Evolutionary conservation across 1,139 yeast species (phyloP), one percentile per base, ranked within the genome.

Genomic region (Hyphopichia burtonii): DNA sequence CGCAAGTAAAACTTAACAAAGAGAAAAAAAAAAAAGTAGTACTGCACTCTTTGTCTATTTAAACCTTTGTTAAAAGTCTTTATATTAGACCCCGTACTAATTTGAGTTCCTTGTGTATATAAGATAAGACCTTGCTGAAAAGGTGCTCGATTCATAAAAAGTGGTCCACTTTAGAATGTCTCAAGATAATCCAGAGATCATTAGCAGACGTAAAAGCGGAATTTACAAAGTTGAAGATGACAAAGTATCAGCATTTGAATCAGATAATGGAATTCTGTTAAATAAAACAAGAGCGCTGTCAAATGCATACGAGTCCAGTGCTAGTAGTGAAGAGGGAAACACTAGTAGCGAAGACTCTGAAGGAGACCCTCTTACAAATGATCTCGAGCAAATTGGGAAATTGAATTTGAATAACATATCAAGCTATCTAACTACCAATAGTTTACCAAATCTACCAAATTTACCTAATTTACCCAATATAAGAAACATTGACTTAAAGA

Each of bases 371-470:
- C 53, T 75, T 37, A 66, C 76, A 0, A 64, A 59, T 20, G 77
- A 74, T 7, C 55, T 76, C 38, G 80, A 76, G 41, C 71, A 66
- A 48, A 68, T 77, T 14, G 82, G 82, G 1, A 58, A 59, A 38
- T 54, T 69, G 41, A 63, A 65, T 42, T 45, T 64, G 36, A 56
- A 55, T 40, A 49, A 54, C 33, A 27, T 55, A 12, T 47, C 53
- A 7, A 45, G 52, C n/a, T 53, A 48, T 36, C 43, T 54, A 11
- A 45, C 37, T 18, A 49, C 39, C 14, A 53, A 50, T 11, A 23
- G 31, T 11, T 16, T 36, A 18, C 38, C 38, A 2, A 38, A 44
- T 44, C 33, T 60, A 31, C 61, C 59, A 16, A 57, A 50, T 31
- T 39, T 57, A 16, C 54, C 59, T 27, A 54, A 50, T 38, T 42